Evolutionary conservation across 805 yeast genomes (phyloP), one percentile per base, ranked within the genome.

Genomic region (Teunomyces pallodes): DNA sequence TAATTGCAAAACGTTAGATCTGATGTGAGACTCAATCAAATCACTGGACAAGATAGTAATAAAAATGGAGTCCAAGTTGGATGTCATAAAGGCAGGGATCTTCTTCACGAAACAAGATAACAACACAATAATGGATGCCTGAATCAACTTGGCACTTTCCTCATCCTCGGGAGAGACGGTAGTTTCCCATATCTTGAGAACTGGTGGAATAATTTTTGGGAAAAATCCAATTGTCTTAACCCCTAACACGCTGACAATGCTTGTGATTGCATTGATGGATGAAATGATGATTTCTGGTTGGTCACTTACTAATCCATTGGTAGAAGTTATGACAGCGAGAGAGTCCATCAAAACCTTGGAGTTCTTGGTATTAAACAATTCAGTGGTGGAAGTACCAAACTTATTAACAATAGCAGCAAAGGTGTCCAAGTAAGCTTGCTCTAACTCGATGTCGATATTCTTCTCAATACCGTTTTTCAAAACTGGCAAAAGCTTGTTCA

Each of bases 221-320:
- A 90, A 87, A 60, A 77, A 80, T 5, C 96, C 91, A 61, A 94
- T 85, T 53, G 85, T 76, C 60, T 90, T 87, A 14, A 95, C 91
- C 46, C 99, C 99, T 41, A 91, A 66, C 20, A 83, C 79, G 45
- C 83, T 81, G 46, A 89, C 79, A 47, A 90, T 70, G 54, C 83
- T 82, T 48, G 88, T 82, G 52, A 89, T 79, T 49, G 86, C 83
- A 55, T 84, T 80, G 49, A 90, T 74, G 0, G 96, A 81, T 0
- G 96, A 80, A 31, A 94, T 80, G 28, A 83, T 72, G 6, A 88
- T 66, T 55, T 87, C 95, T 9, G 84, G 79, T 46, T 75, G 72
- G 5, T 74, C 63, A 54, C 75, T 79, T 51, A 75, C 66, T 46
- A 90, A 67, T 26, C 92, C 89, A 43, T 64, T 55, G 1, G 75